Base-by-base conservation (phyloP, 129 eudicot genomes). In the Pulicaria dysenterica region DNA sequence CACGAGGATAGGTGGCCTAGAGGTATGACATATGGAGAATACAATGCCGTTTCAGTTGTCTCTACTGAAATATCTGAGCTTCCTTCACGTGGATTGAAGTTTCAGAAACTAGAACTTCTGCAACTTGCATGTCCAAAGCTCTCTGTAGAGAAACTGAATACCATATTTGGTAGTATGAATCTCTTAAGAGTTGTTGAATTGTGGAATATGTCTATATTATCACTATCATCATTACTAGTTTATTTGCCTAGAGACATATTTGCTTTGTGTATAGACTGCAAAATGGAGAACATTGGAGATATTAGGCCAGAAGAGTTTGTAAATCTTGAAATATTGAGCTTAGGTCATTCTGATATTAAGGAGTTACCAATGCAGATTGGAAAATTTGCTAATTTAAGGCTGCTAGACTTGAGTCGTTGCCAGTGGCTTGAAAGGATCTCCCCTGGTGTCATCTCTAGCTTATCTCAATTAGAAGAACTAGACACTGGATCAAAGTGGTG, bases 251-350 rank as follows among this genome's bases (percentile, higher is more conserved):
- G 76, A 70, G 77, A 74, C 55, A 62, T 80, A 50, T 42, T 61
- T 2, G 67, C 53, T n/a, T 37, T 80, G 62, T 74, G 73, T 9
- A 56, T 80, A 53, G 60, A 76, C 67, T 74, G 77, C 74, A 64
- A 57, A 64, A 79, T 79, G 74, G 74, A 73, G 57, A 47, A 39
- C 40, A 73, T 72, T 10, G 78, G 83, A 17, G 79, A 79, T 39
- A 54, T 79, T 58, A 57, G 12, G 39, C 36, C 62, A n/a, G 77
- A 45, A 15, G 84, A 80, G 67, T 80, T 80, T 11, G 12, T 13
- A 49, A 69, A 82, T 59, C 68, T 82, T 53, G 86, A 82, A 77
- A 82, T 78, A 55, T 58, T 78, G 12, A 82, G 86, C 42, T 78
- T 82, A 11, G 74, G 73, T 53, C 57, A 39, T 8, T 82, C 77